Conservation (phyloP, 2,329 filamentous ascomycete species). For the Orbilia ellipsospora region DNA sequence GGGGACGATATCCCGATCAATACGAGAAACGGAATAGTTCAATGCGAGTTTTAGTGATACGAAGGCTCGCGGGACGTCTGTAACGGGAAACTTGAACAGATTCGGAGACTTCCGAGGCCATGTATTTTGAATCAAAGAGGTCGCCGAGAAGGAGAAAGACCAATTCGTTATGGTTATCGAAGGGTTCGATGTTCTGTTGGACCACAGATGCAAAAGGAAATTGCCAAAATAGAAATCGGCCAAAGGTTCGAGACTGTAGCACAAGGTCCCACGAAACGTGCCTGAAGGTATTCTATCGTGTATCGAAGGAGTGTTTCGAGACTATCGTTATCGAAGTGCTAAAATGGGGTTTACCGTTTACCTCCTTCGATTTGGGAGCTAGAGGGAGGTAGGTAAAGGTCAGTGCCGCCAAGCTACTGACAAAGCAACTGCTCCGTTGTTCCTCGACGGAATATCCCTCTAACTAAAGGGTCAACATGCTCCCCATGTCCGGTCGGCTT, state of each 20-base stretch:
- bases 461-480: conserved; percentile 18
- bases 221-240: conserved; percentile 21
- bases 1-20: conserved; percentile 2
- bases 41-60: conserved; percentile 40
- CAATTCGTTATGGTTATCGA: conserved; percentile 23
- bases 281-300: conserved; percentile 31
- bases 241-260: conserved; percentile 36
- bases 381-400: conserved; percentile 33
- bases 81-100: conserved; percentile 37
- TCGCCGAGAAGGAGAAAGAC: conserved; percentile 37
- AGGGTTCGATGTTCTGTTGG: conserved; percentile 4
- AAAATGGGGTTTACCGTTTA: conserved; percentile 31
- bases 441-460: conserved; percentile 53
- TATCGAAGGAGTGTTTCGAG: conserved; percentile 47
- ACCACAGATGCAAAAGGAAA: neutral
- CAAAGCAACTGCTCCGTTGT: conserved; percentile 28
- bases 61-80: conserved; percentile 9
- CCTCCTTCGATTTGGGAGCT: conserved; percentile 39
- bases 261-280: conserved; percentile 52
- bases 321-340: conserved; percentile 24
- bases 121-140: conserved; percentile 4
- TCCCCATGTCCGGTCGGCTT: conserved; percentile 43
- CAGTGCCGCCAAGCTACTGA: conserved; percentile 44
- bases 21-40: conserved; percentile 14
- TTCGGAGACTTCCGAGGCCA: conserved; percentile 47